A percentile compares a stretch with the other conserved stretches of the same genome.
phyloP scores from a whole-genome alignment of 2,329 filamentous ascomycete species.

The Alternaria longipes region DNA sequence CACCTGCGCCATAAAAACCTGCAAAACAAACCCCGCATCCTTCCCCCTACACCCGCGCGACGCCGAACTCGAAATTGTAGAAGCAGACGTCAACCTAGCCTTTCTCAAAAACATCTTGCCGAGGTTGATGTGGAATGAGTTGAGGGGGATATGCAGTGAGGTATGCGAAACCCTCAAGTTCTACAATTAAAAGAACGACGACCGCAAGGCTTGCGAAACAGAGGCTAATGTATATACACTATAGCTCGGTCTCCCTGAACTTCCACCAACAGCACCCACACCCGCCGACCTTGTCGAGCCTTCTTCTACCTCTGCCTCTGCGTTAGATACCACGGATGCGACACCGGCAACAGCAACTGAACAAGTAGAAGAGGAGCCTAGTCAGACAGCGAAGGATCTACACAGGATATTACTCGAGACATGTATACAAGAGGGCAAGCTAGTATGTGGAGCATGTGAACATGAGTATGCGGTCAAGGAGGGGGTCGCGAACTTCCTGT shows the following conservation, averaged over 20 bases:
- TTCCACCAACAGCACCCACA: slow-evolving; percentile 61
- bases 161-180: slow-evolving; percentile 54
- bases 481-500: slow-evolving; percentile 93
- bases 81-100: slow-evolving; percentile 80
- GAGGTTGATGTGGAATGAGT: slow-evolving; percentile 85
- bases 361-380: slow-evolving; percentile 70
- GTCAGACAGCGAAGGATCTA: slow-evolving; percentile 74
- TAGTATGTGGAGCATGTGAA: slow-evolving; percentile 89
- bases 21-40: slow-evolving; percentile 80
- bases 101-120: slow-evolving; percentile 87
- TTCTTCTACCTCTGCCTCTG: not conserved
- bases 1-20: slow-evolving; percentile 93
- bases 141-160: slow-evolving; percentile 79
- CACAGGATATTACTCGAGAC: slow-evolving; percentile 89
- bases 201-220: not conserved
- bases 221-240: not conserved
- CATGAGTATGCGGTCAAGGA: slow-evolving; percentile 96
- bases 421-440: slow-evolving; percentile 84
- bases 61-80: slow-evolving; percentile 85
- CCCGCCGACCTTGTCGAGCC: slow-evolving; percentile 45
- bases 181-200: not conserved
- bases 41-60: slow-evolving; percentile 94
- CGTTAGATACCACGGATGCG: slow-evolving; percentile 46
- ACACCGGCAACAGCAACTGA: slow-evolving; percentile 45
- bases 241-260: slow-evolving; percentile 79